Evolutionary conservation across 768 basidiomycete species (phyloP).

Genomic region (Porphyrellus cyaneotinctus): DNA sequence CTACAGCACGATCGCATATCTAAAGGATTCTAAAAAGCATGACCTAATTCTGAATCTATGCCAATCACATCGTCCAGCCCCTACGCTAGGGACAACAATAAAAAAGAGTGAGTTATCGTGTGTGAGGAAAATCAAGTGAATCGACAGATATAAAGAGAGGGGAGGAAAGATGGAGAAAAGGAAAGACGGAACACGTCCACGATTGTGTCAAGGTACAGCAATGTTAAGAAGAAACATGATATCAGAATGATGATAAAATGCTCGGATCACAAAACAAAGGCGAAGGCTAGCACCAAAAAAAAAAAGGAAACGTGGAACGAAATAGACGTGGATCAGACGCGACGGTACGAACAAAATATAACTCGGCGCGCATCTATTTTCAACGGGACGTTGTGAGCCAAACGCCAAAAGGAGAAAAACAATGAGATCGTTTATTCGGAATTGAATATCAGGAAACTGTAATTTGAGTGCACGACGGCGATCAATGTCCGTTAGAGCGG

Average conservation of each 20-base stretch:
- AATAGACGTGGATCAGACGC: not conserved
- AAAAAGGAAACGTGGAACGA: not conserved
- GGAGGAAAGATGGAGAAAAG: not conserved
- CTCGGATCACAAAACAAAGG: constrained; percentile 1
- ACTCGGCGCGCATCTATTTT: constrained; percentile 20
- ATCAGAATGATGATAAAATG: constrained; percentile 6
- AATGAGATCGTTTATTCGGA: constrained; percentile 2
- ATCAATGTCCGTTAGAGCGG: constrained; percentile 10
- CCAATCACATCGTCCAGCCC: constrained; percentile 14
- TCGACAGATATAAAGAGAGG: not conserved
- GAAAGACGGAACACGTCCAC: not conserved
- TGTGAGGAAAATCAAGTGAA: not conserved
- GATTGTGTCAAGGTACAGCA: constrained; percentile 21
- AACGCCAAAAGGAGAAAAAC: constrained; percentile 7
- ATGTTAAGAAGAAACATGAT: constrained; percentile 5
- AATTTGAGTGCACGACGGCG: constrained; percentile 13
- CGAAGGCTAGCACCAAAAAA: not conserved
- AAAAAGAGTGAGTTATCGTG: constrained; percentile 1
- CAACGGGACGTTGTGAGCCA: constrained; percentile 13
- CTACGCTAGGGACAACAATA: constrained; percentile 1
- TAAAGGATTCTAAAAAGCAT: constrained; percentile 4
- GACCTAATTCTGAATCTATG: constrained; percentile 17
- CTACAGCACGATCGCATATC: constrained; percentile 12
- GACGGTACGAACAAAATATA: constrained; percentile 2
- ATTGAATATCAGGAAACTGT: constrained; percentile 19